Evolutionary conservation across 208 protist genomes (phyloP).

Genomic region (Tritrichomonas musculus): DNA sequence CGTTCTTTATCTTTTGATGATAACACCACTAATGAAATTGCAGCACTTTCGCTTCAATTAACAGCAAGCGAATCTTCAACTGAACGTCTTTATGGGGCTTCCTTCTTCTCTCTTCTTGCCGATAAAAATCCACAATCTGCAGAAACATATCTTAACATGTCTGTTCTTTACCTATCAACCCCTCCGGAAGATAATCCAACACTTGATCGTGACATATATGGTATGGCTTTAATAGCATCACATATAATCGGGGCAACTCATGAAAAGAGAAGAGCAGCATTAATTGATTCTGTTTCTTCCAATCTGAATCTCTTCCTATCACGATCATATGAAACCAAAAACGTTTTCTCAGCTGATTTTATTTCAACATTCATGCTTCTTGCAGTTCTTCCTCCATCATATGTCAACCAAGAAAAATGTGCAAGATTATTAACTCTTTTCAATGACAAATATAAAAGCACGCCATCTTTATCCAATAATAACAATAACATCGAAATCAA

Average conservation of each 20-base stretch:
- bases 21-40: neutral
- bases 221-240: neutral
- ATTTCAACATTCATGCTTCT: neutral
- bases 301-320: neutral
- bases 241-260: neutral
- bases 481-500: too few species aligned
- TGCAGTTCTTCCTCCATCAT: neutral
- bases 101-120: neutral
- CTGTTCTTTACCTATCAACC: neutral
- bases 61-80: neutral
- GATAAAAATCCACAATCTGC: neutral
- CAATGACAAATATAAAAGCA: too few species aligned
- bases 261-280: too few species aligned
- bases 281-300: neutral
- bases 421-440: neutral
- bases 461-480: too few species aligned
- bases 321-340: neutral
- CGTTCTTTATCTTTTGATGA: neutral
- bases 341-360: neutral
- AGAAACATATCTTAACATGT: neutral
- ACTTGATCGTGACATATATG: neutral
- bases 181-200: constrained; percentile 7
- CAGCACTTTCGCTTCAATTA: neutral
- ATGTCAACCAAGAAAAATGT: too few species aligned
- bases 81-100: neutral